These are phyloP conservation scores for Lentinus polychrous DNA, from an alignment of 1,284 basidiomycete genomes.

Conservation along the genomic window DNA sequence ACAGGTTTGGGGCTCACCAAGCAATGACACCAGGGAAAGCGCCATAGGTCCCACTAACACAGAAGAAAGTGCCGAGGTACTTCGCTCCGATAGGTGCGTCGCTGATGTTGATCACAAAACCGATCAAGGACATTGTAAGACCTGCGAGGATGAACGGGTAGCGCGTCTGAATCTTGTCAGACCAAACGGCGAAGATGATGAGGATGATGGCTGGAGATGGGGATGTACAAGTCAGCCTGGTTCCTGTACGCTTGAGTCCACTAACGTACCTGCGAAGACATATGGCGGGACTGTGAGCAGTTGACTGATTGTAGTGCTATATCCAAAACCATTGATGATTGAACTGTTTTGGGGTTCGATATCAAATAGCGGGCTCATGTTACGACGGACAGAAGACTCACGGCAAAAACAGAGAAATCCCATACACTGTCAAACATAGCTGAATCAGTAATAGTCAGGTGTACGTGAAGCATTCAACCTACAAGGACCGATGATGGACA, in stretches of 20 bases:
- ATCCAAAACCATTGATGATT: slow-evolving; percentile 61
- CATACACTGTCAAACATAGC: slow-evolving; percentile 29
- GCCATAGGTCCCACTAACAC: slow-evolving; percentile 54
- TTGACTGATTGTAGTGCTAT: slow-evolving; percentile 49
- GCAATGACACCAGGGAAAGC: slow-evolving; percentile 57
- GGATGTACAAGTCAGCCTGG: not conserved
- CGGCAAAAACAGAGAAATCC: slow-evolving; percentile 63
- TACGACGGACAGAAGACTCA: slow-evolving; percentile 25
- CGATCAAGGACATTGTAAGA: slow-evolving; percentile 45
- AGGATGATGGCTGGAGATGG: slow-evolving; percentile 43
- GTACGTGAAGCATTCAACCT: slow-evolving; percentile 20
- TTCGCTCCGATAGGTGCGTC: slow-evolving; percentile 42
- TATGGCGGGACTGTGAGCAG: slow-evolving; percentile 69
- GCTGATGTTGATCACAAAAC: slow-evolving; percentile 62
- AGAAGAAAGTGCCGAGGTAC: slow-evolving; percentile 64
- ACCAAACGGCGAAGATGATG: slow-evolving; percentile 45
- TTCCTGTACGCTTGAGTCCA: not conserved
- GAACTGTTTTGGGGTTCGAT: slow-evolving; percentile 31
- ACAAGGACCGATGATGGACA: slow-evolving; percentile 55
- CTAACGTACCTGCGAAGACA: slow-evolving; percentile 44
- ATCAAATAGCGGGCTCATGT: not conserved
- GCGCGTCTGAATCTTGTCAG: slow-evolving; percentile 51
- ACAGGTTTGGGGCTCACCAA: slow-evolving; percentile 37
- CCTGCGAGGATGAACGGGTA: slow-evolving; percentile 55
- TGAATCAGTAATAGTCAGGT: not conserved